Base-by-base conservation (phyloP, 257 asterid species). In the Forsythia viridissima region DNA sequence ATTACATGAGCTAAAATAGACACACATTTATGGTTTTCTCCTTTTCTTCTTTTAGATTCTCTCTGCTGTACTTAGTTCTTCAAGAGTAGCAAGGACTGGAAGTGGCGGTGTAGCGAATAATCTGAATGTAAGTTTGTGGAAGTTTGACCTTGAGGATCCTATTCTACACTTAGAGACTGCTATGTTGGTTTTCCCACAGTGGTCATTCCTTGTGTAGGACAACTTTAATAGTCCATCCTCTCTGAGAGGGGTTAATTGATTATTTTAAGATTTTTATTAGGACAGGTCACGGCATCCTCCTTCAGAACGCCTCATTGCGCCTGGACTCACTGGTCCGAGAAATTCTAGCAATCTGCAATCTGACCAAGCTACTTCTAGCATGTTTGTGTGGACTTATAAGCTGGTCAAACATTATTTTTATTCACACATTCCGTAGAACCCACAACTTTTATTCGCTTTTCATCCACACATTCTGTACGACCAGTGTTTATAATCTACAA, bases 81-180 rank as follows among this genome's bases (percentile, higher is more conserved):
- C 92, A 80, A 96, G 97, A 82, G 80, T 84, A 37, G 46, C 91
- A 76, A 82, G 92, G 70, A 76, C 74, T 82, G 98, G 97, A 79
- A 85, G 85, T 84, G 89, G 91, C 30, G 43, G 80, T 79, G 98
- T 89, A 82, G 96, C 87, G 82, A 83, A 90, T 76, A 94, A 93
- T 87, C 95, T 90, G 63, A 88, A 91, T 85, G 98, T 93, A 86
- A 89, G 97, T 87, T 71, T 67, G 5, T 78, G 43, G 44, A 77
- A 69, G 76, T 80, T 81, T 77, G 68, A 52, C 76, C 10, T 37
- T 80, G 37, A 39, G 48, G 12, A 37, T 51, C 18, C 40, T 63
- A n/a, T 72, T 72, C 66, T 72, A 65, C 37, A n/a, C 8, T 36
- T 4, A 6, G 39, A 59, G 42, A 39, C 34, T 15, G 67, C 36